Base-by-base conservation (phyloP, 768 basidiomycete species). In the Pilatotrama ljubarskyi region DNA sequence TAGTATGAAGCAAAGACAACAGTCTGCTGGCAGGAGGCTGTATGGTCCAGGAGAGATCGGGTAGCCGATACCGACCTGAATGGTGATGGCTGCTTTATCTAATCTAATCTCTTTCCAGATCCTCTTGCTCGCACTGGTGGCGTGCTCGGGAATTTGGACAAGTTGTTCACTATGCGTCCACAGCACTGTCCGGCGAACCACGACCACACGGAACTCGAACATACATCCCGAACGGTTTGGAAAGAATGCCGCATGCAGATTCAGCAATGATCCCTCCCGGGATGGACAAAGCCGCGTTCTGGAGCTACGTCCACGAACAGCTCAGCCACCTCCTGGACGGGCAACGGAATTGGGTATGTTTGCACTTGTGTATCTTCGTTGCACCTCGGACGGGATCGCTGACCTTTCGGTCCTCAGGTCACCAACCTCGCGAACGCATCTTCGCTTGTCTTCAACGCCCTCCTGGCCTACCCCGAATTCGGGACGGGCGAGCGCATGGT, bases 371-470 rank as follows among this genome's bases (percentile, higher is more conserved):
- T 55, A 60, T 51, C 49, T 35, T 50, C 50, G 43, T 52, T 42
- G 47, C 47, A 17, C 58, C 29, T 17, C 29, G 18, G 43, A 22
- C 11, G 46, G n/a, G 40, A 40, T 62, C 22, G 25, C 59, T 62
- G 35, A 58, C 61, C 49, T 24, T 57, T 48, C 51, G 20, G 49
- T 44, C 29, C 41, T 20, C 66, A 93, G 91, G 81, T 96, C 41
- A 84, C 93, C n/a, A 94, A 93, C 71, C 80, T 94, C 20, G 84
- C 93, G 42, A 96, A 95, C 70, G 82, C 91, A 0, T 84, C 92
- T 24, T 86, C 92, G 7, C 74, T 95, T 51, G 81, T 97, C 42
- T 96, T 85, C 77, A 85, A 87, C 66, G 81, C 90, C 11, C 81
- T 95, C 46, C 81, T 84, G 47, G 85, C 85, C 15, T 95, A 88